Base-by-base conservation (phyloP, 2,329 filamentous ascomycete species). In the Fusarium verrucosum region DNA sequence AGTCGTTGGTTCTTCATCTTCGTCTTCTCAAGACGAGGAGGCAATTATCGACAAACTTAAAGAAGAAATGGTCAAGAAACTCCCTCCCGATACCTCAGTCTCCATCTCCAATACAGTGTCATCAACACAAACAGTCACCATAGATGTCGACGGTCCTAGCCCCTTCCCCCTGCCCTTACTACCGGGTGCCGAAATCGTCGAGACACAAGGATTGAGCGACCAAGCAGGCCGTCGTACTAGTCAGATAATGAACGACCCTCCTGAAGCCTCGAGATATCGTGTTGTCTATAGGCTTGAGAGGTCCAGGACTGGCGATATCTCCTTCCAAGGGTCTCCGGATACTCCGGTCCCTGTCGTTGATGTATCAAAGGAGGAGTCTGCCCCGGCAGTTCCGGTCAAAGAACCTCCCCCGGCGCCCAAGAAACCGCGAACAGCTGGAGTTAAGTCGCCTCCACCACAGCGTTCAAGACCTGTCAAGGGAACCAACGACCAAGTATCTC, bases 51-150 rank as follows among this genome's bases (percentile, higher is more conserved):
- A 73, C 37, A 79, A 76, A 40, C 81, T 85, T 44, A 85, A 79
- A 72, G 82, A 77, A 62, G 84, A 83, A 63, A 88, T 85, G 43
- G 74, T 83, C 63, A 82, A 81, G 44, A 80, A 87, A 0, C 73
- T 89, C 6, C 82, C 86, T 1, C 73, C 81, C 0, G 82, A 85
- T 40, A 83, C 87, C 0, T 82, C 81, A n/a, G 82, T 89, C 7
- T 85, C 85, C 10, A 85, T 89, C 33, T 84, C 82, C 1, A 87
- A 85, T 7, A 82, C 83, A 4, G 85, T 86, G 0, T 82, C 81
- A 2, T 87, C 84, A 2, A 86, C 83, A 9, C 88, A 88, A 62
- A 89, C 81, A 14, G 87, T 89, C 66, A 88, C 87, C 0, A 86
- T 89, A 4, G 86, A 89, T 50, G 82, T 90, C 33, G 81, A 81